Percentiles rank a stretch among this genome's conserved stretches.
These are phyloP conservation scores for Magnaporthiopsis rhizophila DNA, from an alignment of 2,329 filamentous ascomycete genomes.

Conservation along the genomic window DNA sequence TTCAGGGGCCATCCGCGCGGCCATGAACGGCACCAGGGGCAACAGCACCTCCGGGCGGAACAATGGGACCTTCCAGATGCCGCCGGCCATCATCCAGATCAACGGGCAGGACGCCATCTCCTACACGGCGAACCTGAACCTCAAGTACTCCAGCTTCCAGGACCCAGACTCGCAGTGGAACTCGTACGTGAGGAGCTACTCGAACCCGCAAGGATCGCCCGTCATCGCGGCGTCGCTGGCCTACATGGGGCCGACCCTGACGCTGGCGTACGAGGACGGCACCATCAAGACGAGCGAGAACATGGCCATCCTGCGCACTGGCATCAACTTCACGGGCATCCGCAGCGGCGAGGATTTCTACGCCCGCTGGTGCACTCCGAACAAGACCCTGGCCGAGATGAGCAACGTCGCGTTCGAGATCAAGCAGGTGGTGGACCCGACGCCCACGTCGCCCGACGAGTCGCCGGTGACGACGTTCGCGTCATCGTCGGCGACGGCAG, in stretches of 20 bases:
- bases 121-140: constrained; percentile 32
- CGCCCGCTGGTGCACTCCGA: constrained; percentile 24
- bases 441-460: not conserved
- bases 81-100: constrained; percentile 18
- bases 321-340: constrained; percentile 23
- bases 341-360: constrained; percentile 27
- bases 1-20: not conserved
- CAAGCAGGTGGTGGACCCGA: not conserved
- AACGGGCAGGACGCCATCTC: constrained; percentile 21
- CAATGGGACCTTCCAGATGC: constrained; percentile 7
- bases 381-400: constrained; percentile 4
- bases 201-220: not conserved
- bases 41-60: not conserved
- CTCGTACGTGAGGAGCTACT: constrained; percentile 10
- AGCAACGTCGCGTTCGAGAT: constrained; percentile 4
- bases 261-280: constrained; percentile 28
- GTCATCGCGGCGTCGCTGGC: constrained; percentile 13
- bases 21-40: not conserved
- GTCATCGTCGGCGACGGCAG: too few relatives aligned
- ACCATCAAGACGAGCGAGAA: constrained; percentile 20
- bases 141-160: constrained; percentile 24
- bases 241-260: constrained; percentile 25
- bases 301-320: constrained; percentile 17
- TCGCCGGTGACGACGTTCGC: not conserved
- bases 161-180: constrained; percentile 29